These are phyloP conservation scores for Leccinum longicurvipes DNA, from an alignment of 768 basidiomycete species.

Conservation along the genomic window DNA sequence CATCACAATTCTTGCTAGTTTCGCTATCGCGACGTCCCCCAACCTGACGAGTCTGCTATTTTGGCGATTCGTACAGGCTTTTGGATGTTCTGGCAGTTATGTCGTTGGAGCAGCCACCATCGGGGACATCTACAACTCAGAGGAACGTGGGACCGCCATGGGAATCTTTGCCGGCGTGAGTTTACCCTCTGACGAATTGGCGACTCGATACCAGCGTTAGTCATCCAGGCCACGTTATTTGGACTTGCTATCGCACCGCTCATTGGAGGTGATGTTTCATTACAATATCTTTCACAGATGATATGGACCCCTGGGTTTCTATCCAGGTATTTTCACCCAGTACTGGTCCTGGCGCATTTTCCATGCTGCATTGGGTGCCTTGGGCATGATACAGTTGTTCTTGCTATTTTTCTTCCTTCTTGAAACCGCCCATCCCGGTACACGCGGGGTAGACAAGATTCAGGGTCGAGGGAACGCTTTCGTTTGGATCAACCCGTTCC, in stretches of 20 bases:
- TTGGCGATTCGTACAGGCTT: slow-evolving; percentile 63
- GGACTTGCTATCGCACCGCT: slow-evolving; percentile 63
- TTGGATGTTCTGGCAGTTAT: slow-evolving; percentile 56
- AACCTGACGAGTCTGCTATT: slow-evolving; percentile 46
- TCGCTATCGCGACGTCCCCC: slow-evolving; percentile 53
- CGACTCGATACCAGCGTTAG: neutral
- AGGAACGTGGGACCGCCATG: slow-evolving; percentile 59
- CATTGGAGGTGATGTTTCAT: slow-evolving; percentile 41
- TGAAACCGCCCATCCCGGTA: slow-evolving; percentile 64
- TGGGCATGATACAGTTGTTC: slow-evolving; percentile 39
- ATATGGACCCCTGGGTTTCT: neutral
- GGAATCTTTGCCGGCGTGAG: slow-evolving; percentile 54
- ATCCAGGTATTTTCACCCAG: slow-evolving; percentile 45
- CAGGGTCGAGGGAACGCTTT: slow-evolving; percentile 22
- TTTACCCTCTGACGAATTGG: neutral
- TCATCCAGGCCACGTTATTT: slow-evolving; percentile 42
- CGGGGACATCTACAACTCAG: slow-evolving; percentile 63
- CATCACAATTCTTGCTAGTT: slow-evolving; percentile 52
- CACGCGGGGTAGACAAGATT: slow-evolving; percentile 50
- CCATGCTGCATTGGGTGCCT: slow-evolving; percentile 45
- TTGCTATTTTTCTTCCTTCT: slow-evolving; percentile 48
- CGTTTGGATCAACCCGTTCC: slow-evolving; percentile 61
- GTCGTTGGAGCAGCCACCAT: slow-evolving; percentile 60
- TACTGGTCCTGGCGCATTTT: slow-evolving; percentile 67
- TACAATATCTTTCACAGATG: neutral